These are phyloP conservation scores for Botrytis deweyae DNA, from an alignment of 2,329 filamentous ascomycete species.

Conservation along the genomic window DNA sequence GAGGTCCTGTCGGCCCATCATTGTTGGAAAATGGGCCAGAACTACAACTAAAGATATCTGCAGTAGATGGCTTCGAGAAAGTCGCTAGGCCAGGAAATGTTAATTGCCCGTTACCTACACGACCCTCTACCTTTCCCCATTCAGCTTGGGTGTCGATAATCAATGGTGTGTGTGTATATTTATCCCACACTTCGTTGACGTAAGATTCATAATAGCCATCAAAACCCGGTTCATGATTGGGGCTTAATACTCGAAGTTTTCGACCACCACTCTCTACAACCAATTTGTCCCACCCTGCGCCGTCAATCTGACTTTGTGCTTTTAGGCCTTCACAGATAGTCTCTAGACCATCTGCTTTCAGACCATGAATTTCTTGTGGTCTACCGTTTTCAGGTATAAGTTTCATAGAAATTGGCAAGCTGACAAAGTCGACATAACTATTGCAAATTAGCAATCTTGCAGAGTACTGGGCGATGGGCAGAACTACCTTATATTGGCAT, in stretches of 20 bases:
- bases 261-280: conserved; percentile 40
- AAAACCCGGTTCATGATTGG: conserved; percentile 43
- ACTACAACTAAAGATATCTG: conserved; percentile 66
- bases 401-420: conserved; percentile 58
- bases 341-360: conserved; percentile 54
- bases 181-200: conserved; percentile 46
- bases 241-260: conserved; percentile 46
- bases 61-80: conserved; percentile 57
- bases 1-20: conserved; percentile 25
- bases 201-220: conserved; percentile 47
- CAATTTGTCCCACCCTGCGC: conserved; percentile 59
- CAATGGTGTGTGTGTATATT: conserved; percentile 45
- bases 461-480: neutral
- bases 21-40: conserved; percentile 57
- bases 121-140: conserved; percentile 53
- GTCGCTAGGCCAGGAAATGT: conserved; percentile 45
- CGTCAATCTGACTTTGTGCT: conserved; percentile 56
- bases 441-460: neutral
- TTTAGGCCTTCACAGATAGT: conserved; percentile 54
- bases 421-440: conserved; percentile 73
- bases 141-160: conserved; percentile 63
- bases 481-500: conserved; percentile 56
- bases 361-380: conserved; percentile 55
- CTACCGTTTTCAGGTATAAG: conserved; percentile 46
- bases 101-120: conserved; percentile 41